Percentiles rank a stretch among this genome's conserved stretches.
Evolutionary conservation across 257 asterid species (phyloP).

Genomic region (Ballota nigra): DNA sequence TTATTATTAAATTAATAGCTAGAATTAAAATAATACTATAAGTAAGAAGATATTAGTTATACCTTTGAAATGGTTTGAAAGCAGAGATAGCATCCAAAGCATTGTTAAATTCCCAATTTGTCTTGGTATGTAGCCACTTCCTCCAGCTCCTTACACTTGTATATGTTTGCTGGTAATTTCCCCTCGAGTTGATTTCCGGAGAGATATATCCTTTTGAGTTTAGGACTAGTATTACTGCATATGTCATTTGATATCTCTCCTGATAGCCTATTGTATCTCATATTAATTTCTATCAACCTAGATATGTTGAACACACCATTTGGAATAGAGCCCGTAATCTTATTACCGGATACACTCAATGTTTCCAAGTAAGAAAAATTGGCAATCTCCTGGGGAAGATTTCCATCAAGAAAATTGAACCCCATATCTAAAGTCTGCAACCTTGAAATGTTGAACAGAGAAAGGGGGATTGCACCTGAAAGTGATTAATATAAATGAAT

Average conservation of each 20-base stretch:
- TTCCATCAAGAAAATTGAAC: slow-evolving; percentile 18
- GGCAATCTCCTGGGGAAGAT: slow-evolving; percentile 32
- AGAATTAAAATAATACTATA: too few species aligned
- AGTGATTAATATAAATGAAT: too few species aligned
- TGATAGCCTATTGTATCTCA: not conserved
- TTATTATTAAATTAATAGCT: too few species aligned
- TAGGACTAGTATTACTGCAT: too few species aligned
- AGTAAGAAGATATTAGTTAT: too few species aligned
- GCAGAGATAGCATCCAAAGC: too few species aligned
- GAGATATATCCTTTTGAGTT: too few species aligned
- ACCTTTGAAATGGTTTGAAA: too few species aligned
- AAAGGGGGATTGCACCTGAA: not conserved
- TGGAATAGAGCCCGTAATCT: not conserved
- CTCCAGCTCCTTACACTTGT: not conserved
- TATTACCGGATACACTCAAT: not conserved
- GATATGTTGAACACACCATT: not conserved
- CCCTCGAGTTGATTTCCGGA: not conserved
- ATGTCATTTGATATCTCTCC: not conserved
- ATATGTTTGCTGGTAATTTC: not conserved
- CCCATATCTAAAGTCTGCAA: not conserved
- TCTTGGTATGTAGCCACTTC: too few species aligned
- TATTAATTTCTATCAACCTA: not conserved
- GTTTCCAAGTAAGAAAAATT: not conserved
- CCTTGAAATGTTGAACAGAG: slow-evolving; percentile 3
- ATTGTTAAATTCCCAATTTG: too few species aligned